Conservation (phyloP, 2,329 filamentous ascomycete species). For the Diatrype stigma region DNA sequence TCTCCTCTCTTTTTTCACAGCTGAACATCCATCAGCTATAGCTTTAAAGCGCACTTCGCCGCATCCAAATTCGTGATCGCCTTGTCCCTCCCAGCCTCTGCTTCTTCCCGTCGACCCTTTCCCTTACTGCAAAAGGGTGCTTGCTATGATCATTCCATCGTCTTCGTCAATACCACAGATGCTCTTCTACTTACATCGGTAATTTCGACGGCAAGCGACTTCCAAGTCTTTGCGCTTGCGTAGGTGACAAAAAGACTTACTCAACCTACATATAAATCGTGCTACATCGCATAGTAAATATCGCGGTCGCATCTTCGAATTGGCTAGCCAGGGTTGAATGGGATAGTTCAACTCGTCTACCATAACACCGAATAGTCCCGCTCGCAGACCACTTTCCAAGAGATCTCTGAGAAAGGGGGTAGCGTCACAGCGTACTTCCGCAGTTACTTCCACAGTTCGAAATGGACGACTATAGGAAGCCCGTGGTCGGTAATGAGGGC, state of each 20-base stretch:
- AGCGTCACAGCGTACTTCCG: conserved; percentile 13
- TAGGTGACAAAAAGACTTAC: conserved; percentile 53
- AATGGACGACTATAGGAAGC: conserved; percentile 24
- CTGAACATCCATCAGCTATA: neutral
- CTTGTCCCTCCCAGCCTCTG: neutral
- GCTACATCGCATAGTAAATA: neutral
- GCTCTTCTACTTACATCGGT: conserved; percentile 37
- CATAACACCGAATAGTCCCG: conserved; percentile 4
- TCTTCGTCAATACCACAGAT: conserved; percentile 27
- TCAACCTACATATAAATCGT: neutral
- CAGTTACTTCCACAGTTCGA: conserved; percentile 20
- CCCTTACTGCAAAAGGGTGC: conserved; percentile 1
- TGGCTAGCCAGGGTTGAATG: conserved; percentile 11
- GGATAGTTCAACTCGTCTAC: conserved; percentile 6
- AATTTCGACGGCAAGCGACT: conserved; percentile 54
- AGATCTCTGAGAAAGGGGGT: conserved; percentile 9
- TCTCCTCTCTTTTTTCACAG: neutral
- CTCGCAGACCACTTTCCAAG: conserved; percentile 8
- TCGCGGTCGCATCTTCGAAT: neutral
- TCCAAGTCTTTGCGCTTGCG: conserved; percentile 65
- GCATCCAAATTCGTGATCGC: neutral
- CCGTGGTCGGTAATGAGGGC: conserved; percentile 15
- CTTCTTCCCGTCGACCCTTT: neutral
- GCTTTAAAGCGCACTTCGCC: neutral
- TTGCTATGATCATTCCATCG: neutral